These are phyloP conservation scores for Chondrostereum purpureum DNA, from an alignment of 1,284 basidiomycete genomes.

Conservation along the genomic window DNA sequence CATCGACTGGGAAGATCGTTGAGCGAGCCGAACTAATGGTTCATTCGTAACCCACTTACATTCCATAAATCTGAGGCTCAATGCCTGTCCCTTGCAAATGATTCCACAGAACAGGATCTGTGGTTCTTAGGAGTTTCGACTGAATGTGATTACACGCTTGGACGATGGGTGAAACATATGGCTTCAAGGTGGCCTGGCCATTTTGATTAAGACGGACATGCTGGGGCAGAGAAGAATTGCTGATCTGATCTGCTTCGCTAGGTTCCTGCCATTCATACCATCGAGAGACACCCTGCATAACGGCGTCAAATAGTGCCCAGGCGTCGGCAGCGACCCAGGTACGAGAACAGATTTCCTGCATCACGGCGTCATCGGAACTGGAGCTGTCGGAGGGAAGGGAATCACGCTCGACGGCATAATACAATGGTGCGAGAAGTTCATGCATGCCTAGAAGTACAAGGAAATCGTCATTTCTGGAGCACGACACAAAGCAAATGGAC, in stretches of 20 bases:
- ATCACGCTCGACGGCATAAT: constrained; percentile 79
- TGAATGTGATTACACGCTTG: constrained; percentile 76
- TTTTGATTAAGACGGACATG: constrained; percentile 40
- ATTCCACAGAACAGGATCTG: constrained; percentile 78
- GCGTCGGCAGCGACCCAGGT: constrained; percentile 78
- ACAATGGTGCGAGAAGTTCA: constrained; percentile 82
- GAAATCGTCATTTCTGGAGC: too few species aligned
- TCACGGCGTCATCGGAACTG: constrained; percentile 24
- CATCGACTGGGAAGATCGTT: constrained; percentile 61
- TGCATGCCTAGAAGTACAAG: constrained; percentile 72
- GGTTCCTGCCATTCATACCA: constrained; percentile 85
- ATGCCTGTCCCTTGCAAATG: constrained; percentile 73
- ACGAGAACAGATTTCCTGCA: constrained; percentile 58
- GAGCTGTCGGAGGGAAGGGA: constrained; percentile 42
- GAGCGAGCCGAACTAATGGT: constrained; percentile 6
- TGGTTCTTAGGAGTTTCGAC: constrained; percentile 59
- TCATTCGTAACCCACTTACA: constrained; percentile 47
- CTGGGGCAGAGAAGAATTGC: constrained; percentile 31
- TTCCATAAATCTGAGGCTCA: constrained; percentile 92
- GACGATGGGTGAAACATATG: constrained; percentile 79
- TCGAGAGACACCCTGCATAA: constrained; percentile 71
- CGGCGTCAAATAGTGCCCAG: constrained; percentile 69
- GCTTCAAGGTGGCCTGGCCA: constrained; percentile 42
- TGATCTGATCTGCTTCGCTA: constrained; percentile 16
- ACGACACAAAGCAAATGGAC: background rate